Conservation (phyloP, 2,329 filamentous ascomycete species). For the Knufia fluminis region DNA sequence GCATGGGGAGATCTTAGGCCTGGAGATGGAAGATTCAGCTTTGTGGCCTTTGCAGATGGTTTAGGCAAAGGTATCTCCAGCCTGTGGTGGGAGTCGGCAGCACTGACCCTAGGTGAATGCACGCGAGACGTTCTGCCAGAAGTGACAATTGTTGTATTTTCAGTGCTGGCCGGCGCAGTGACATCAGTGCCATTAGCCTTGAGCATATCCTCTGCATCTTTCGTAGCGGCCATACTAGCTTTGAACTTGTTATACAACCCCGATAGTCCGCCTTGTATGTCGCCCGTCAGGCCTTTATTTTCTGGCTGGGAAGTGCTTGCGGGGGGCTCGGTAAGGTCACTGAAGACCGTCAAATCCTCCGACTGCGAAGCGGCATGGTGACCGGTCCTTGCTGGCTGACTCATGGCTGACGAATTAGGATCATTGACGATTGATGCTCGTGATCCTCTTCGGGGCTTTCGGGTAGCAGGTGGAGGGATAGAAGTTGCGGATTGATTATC, state of each 20-base stretch:
- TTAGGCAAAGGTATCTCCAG: constrained; percentile 1
- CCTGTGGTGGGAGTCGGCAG: constrained; percentile 11
- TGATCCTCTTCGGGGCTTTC: constrained; percentile 34
- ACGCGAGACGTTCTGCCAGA: constrained; percentile 18
- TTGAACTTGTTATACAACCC: constrained; percentile 79
- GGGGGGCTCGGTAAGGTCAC: constrained; percentile 64
- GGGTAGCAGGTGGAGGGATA: background rate
- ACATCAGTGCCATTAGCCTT: constrained; percentile 7
- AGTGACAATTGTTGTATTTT: constrained; percentile 14
- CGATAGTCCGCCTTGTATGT: constrained; percentile 77
- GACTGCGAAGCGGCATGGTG: constrained; percentile 82
- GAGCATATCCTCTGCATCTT: constrained; percentile 31
- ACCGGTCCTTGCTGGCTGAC: constrained; percentile 74
- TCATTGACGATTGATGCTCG: constrained; percentile 43
- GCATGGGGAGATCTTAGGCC: constrained; percentile 31
- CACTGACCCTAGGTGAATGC: constrained; percentile 16
- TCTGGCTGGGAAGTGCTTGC: constrained; percentile 56
- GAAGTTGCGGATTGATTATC: background rate
- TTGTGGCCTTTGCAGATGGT: background rate
- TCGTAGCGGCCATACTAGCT: constrained; percentile 66
- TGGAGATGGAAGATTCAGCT: constrained; percentile 26
- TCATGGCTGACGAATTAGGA: constrained; percentile 63
- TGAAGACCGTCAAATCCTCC: constrained; percentile 80
- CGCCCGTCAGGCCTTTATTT: constrained; percentile 59
- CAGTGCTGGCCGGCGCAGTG: constrained; percentile 11